A percentile compares a stretch with the other conserved stretches of the same genome.
phyloP scores from a whole-genome alignment of 1,284 basidiomycete genomes.

The Cryptococcus depauperatus region DNA sequence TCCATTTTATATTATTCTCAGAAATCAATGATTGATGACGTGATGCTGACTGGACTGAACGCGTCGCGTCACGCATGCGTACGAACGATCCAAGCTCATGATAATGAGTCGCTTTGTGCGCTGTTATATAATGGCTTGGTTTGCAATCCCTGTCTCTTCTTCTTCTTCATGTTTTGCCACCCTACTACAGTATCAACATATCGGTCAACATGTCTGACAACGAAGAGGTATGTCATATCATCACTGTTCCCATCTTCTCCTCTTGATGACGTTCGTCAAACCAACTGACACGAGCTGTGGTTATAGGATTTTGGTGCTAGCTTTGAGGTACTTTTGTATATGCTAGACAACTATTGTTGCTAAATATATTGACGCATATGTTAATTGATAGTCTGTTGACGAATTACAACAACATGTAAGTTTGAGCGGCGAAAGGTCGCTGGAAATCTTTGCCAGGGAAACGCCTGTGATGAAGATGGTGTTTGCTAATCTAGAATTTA shows the following conservation, averaged over 20 bases:
- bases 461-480: not conserved
- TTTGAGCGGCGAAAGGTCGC: constrained; percentile 1
- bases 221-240: constrained; percentile 11
- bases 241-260: not conserved
- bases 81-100: too few relatives aligned
- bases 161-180: too few relatives aligned
- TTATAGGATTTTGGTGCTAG: constrained; percentile 1
- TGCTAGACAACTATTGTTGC: too few relatives aligned
- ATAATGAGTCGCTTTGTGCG: too few relatives aligned
- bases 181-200: too few relatives aligned
- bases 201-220: constrained; percentile 17
- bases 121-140: too few relatives aligned
- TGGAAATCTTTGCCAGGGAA: not conserved
- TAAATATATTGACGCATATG: not conserved
- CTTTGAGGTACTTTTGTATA: constrained; percentile 6
- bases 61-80: too few relatives aligned
- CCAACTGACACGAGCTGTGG: not conserved
- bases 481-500: constrained; percentile 35
- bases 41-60: too few relatives aligned
- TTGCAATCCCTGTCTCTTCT: too few relatives aligned
- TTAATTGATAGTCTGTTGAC: constrained; percentile 58
- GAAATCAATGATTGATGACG: too few relatives aligned
- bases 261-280: not conserved
- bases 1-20: too few relatives aligned
- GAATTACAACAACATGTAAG: constrained; percentile 78